Conservation (phyloP, 1,139 yeast species). For the Suhomyces bokatorum region DNA sequence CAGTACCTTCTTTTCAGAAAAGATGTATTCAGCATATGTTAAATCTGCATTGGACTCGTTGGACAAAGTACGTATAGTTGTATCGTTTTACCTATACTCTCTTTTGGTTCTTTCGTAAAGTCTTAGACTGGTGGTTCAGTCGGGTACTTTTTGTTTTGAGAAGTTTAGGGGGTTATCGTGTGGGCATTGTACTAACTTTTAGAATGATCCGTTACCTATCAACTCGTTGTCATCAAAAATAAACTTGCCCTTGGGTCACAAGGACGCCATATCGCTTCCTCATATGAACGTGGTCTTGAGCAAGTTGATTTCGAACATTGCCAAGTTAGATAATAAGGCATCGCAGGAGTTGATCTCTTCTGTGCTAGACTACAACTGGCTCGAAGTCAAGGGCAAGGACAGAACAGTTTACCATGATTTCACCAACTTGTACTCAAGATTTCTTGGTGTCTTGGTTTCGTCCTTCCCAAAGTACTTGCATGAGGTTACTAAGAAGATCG, state of each 20-base stretch:
- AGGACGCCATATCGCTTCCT: constrained; percentile 37
- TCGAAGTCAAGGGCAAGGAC: constrained; percentile 29
- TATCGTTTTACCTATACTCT: constrained; percentile 6
- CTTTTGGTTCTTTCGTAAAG: constrained; percentile 6
- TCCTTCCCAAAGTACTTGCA: constrained; percentile 88
- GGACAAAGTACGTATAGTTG: constrained; percentile 53
- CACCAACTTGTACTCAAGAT: constrained; percentile 59
- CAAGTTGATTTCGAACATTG: constrained; percentile 36
- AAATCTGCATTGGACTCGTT: constrained; percentile 69
- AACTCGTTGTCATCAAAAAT: constrained; percentile 42
- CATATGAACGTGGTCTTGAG: constrained; percentile 40
- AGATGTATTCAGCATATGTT: constrained; percentile 64
- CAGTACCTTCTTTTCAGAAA: constrained; percentile 40
- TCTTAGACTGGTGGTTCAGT: constrained; percentile 8
- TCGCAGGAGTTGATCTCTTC: constrained; percentile 37
- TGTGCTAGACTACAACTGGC: constrained; percentile 56
- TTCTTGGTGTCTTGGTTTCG: constrained; percentile 75
- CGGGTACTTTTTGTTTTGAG: constrained; percentile 10
- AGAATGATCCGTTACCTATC: constrained; percentile 40
- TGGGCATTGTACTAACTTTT: constrained; percentile 24
- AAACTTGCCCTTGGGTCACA: constrained; percentile 31
- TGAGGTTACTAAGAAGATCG: constrained; percentile 69
- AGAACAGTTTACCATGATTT: constrained; percentile 31
- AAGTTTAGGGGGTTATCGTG: constrained; percentile 7
- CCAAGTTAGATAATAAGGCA: constrained; percentile 40